Evolutionary conservation across 371 early-diverging fungal species (phyloP).

Genomic region (Mucor irregularis): DNA sequence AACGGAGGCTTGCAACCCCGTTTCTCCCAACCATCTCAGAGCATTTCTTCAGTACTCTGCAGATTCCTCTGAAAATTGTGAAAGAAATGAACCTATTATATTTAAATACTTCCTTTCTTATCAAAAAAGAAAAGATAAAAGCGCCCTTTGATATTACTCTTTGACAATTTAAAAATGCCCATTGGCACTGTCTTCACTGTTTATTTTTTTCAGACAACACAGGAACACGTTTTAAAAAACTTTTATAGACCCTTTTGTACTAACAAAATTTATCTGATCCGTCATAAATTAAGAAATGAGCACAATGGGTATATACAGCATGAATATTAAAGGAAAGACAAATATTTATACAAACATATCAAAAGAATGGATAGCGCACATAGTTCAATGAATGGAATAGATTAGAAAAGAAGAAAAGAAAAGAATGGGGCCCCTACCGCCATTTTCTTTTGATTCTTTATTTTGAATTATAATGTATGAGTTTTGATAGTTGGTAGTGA

Average conservation of each 20-base stretch:
- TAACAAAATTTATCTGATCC: neutral
- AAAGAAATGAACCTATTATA: neutral
- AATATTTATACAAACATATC: conserved; percentile 8
- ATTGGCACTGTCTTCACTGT: too few species aligned
- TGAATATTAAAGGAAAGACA: conserved; percentile 9
- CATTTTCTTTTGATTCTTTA: conserved; percentile 4
- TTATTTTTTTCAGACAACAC: neutral
- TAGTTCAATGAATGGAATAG: conserved; percentile 5
- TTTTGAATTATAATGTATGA: conserved; percentile 9
- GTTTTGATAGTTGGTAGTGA: conserved; percentile 9
- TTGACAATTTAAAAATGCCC: too few species aligned
- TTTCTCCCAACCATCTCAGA: conserved; percentile 2
- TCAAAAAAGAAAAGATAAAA: neutral
- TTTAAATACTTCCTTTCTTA: neutral
- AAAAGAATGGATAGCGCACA: conserved; percentile 10
- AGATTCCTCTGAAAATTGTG: neutral
- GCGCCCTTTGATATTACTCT: neutral
- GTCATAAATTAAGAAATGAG: conserved; percentile 5
- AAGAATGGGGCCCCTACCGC: neutral
- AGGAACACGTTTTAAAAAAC: neutral
- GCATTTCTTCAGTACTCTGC: conserved; percentile 4
- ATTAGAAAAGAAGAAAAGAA: neutral
- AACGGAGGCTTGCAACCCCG: conserved; percentile 3
- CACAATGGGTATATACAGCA: conserved; percentile 10
- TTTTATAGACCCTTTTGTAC: neutral